Conservation (phyloP, 176 grass and related monocot species). For the maize (Zea mays) region DNA sequence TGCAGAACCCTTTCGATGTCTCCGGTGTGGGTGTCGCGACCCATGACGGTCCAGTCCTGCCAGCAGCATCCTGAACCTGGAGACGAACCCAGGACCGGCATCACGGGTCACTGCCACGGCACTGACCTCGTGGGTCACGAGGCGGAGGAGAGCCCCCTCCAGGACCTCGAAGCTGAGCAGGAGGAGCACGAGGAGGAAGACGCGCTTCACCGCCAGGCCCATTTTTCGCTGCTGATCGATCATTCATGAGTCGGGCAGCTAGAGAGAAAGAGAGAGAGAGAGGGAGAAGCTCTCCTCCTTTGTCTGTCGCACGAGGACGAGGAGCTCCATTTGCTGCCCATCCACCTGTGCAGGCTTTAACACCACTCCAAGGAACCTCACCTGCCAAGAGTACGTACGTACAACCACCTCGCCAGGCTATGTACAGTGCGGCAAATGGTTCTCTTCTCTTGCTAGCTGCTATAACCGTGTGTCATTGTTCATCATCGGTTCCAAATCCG, state of each 20-base stretch:
- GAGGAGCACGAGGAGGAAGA: slow-evolving; percentile 30
- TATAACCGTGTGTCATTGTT: too few species aligned
- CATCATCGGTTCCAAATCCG: too few species aligned
- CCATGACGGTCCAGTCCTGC: slow-evolving; percentile 6
- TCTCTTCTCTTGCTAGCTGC: too few species aligned
- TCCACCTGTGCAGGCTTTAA: slow-evolving; percentile 62
- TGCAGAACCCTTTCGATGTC: background rate
- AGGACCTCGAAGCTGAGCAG: slow-evolving; percentile 36
- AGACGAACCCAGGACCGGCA: background rate
- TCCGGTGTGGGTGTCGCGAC: background rate
- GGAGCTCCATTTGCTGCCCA: background rate
- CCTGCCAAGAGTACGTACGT: background rate
- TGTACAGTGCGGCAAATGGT: background rate
- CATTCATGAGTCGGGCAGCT: background rate
- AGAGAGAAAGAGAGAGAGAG: background rate
- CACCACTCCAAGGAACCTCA: slow-evolving; percentile 77
- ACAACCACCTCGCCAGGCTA: background rate
- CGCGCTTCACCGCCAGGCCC: slow-evolving; percentile 24
- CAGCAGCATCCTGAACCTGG: slow-evolving; percentile 45
- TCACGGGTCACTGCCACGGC: background rate
- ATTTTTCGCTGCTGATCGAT: slow-evolving; percentile 12
- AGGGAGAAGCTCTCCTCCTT: too few species aligned
- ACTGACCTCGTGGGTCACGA: background rate
- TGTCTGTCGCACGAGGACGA: too few species aligned
- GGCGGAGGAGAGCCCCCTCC: slow-evolving; percentile 16